Evolutionary conservation across 345 rosid genomes (phyloP).

Genomic region (Lepidium sativum): DNA sequence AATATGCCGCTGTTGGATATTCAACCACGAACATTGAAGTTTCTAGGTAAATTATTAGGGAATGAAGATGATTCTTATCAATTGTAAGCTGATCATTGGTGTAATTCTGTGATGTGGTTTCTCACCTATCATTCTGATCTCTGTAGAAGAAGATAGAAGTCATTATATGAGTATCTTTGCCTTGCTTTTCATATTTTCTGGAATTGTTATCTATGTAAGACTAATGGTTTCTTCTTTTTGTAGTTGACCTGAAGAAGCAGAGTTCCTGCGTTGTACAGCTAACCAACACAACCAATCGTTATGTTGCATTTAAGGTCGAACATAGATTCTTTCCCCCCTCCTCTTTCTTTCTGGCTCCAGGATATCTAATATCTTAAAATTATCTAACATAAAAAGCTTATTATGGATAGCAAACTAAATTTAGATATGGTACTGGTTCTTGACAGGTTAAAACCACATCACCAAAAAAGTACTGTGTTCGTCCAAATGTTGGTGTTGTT

Average conservation of each 20-base stretch:
- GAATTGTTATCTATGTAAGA: background rate
- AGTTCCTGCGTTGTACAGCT: constrained; percentile 64
- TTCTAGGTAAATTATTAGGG: constrained; percentile 42
- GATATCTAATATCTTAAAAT: background rate
- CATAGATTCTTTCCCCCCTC: background rate
- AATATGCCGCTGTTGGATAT: constrained; percentile 63
- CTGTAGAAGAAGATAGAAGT: background rate
- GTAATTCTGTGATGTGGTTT: background rate
- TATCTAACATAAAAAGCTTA: background rate
- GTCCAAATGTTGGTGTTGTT: constrained; percentile 80
- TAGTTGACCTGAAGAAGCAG: constrained; percentile 90
- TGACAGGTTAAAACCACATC: constrained; percentile 92
- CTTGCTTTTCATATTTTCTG: background rate
- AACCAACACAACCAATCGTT: constrained; percentile 40
- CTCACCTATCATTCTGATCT: background rate
- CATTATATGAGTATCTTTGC: background rate
- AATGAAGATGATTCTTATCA: background rate
- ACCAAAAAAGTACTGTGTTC: constrained; percentile 87
- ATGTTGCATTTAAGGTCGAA: constrained; percentile 88
- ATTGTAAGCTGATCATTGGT: constrained; percentile 4
- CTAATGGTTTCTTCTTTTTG: constrained; percentile 7
- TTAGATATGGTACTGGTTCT: constrained; percentile 1
- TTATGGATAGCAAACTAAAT: background rate
- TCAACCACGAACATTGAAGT: constrained; percentile 71
- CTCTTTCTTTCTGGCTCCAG: background rate